Evolutionary conservation across 306 rosid genomes (phyloP).

Genomic region (Vicia faba): DNA sequence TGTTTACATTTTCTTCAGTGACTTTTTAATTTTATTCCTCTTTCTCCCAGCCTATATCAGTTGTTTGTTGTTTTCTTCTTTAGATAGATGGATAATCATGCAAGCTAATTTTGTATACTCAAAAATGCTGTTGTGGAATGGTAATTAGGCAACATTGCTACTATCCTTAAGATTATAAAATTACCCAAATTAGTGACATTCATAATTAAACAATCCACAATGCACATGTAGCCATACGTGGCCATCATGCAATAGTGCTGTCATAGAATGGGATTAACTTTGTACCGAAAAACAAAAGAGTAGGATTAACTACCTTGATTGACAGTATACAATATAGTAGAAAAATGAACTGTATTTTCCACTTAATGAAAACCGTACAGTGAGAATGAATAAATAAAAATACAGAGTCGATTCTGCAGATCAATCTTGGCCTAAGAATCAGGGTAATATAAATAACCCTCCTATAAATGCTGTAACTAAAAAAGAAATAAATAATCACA

Average conservation of each 20-base stretch:
- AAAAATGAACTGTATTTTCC: neutral
- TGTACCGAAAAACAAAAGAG: neutral
- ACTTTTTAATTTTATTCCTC: constrained; percentile 15
- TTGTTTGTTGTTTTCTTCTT: constrained; percentile 22
- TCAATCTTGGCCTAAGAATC: neutral
- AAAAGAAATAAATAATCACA: neutral
- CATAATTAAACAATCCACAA: neutral
- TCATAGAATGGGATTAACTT: too few species aligned
- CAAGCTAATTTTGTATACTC: neutral
- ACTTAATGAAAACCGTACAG: neutral
- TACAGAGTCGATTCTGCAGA: neutral
- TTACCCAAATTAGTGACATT: constrained; percentile 11
- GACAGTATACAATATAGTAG: neutral
- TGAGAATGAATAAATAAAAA: neutral
- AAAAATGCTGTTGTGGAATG: constrained; percentile 6
- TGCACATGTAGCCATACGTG: neutral
- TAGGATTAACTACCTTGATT: neutral
- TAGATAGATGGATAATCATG: neutral
- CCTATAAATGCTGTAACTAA: neutral
- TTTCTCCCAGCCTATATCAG: constrained; percentile 15
- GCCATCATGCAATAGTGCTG: too few species aligned
- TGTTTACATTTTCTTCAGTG: neutral
- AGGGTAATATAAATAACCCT: neutral
- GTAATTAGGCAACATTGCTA: neutral
- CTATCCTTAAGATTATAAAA: constrained; percentile 13